Conservation (phyloP, 148 eudicot species). For the Heliosperma pusillum region DNA sequence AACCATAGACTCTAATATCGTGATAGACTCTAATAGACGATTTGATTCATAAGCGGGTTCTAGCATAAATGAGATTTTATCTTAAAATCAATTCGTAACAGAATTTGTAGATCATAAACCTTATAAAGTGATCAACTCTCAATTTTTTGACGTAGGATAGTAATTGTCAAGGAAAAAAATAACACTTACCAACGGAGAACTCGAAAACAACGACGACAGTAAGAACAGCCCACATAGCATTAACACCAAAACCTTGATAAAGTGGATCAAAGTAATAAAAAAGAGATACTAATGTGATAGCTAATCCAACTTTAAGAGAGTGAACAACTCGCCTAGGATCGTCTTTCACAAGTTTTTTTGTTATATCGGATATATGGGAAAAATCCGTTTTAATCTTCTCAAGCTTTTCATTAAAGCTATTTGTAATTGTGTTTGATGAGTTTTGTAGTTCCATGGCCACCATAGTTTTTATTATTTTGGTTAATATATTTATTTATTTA, state of each 20-base stretch:
- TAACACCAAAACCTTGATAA: slow-evolving; percentile 49
- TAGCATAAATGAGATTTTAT: too few relatives aligned
- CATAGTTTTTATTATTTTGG: background rate
- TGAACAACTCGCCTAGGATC: slow-evolving; percentile 55
- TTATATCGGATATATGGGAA: background rate
- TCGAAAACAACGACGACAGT: slow-evolving; percentile 64
- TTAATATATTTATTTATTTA: too few relatives aligned
- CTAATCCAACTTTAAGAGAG: slow-evolving; percentile 51
- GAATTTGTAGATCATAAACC: too few relatives aligned
- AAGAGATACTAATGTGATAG: slow-evolving; percentile 47
- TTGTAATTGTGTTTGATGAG: background rate
- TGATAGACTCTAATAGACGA: too few relatives aligned
- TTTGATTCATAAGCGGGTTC: too few relatives aligned
- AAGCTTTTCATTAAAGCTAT: background rate
- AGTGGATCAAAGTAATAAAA: slow-evolving; percentile 46
- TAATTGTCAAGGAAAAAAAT: background rate
- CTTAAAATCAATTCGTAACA: too few relatives aligned
- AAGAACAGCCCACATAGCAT: slow-evolving; percentile 67
- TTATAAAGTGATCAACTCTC: too few relatives aligned
- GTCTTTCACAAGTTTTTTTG: slow-evolving; percentile 33
- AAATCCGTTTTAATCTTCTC: background rate
- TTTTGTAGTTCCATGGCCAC: background rate
- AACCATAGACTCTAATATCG: too few relatives aligned
- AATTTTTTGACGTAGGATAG: too few relatives aligned
- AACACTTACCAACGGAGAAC: slow-evolving; percentile 49